Conservation (phyloP, 768 basidiomycete species). For the Tephrocybe rancida region DNA sequence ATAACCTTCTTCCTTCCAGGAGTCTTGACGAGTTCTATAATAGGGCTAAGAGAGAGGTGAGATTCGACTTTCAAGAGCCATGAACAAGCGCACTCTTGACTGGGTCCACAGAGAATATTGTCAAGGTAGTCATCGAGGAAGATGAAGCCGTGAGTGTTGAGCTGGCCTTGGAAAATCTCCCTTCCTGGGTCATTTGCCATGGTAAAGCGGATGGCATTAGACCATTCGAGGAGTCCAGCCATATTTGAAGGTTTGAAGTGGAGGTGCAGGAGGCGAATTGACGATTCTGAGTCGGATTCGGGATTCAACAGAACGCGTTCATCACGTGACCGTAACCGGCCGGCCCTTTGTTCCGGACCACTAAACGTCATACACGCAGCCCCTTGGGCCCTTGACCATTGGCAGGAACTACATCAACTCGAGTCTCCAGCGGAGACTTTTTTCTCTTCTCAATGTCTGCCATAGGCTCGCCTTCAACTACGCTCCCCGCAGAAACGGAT, state of each 20-base stretch:
- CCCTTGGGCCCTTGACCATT: no score
- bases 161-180: constrained; percentile 69
- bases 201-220: constrained; percentile 60
- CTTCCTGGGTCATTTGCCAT: constrained; percentile 78
- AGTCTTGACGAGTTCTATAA: constrained; percentile 84
- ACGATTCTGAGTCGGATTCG: no score
- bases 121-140: constrained; percentile 82
- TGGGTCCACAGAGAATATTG: constrained; percentile 66
- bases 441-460: no score
- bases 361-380: background rate
- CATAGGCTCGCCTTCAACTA: background rate
- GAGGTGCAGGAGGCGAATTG: constrained; percentile 10
- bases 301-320: constrained; percentile 3
- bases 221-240: constrained; percentile 69
- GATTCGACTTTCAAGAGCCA: background rate
- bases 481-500: constrained; percentile 11
- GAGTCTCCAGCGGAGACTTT: no score
- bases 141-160: constrained; percentile 74
- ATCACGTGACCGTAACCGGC: constrained; percentile 14
- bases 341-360: background rate
- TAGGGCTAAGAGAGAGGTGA: constrained; percentile 44
- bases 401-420: no score
- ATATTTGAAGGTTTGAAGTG: no score
- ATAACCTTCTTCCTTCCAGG: constrained; percentile 72
- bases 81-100: constrained; percentile 56